Percentiles rank a stretch among this genome's conserved stretches.
Evolutionary conservation across 768 basidiomycete genomes (phyloP).

Genomic region (Lactarius pseudohatsudake): DNA sequence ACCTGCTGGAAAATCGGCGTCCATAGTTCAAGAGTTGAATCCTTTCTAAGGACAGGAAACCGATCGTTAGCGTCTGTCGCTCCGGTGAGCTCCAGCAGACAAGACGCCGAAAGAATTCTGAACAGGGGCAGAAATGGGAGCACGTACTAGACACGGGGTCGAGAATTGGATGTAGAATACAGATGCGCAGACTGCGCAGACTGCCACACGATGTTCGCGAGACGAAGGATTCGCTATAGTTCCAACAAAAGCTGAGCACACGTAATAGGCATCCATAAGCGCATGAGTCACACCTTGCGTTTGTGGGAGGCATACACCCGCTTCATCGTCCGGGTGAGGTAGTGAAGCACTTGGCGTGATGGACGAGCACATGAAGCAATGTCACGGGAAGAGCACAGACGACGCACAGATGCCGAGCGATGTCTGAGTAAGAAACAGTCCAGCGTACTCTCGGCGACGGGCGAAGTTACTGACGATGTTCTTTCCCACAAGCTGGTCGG

Average conservation of each 20-base stretch:
- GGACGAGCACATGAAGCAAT: background rate
- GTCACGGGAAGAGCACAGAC: background rate
- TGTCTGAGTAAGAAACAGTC: background rate
- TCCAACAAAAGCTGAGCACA: background rate
- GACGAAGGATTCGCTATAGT: constrained; percentile 6
- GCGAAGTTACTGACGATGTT: constrained; percentile 7
- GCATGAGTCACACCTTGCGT: constrained; percentile 7
- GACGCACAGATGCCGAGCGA: constrained; percentile 1
- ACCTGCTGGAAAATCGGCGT: background rate
- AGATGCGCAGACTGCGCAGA: constrained; percentile 2
- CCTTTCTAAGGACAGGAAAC: background rate
- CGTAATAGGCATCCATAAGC: background rate
- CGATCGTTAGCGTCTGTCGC: background rate
- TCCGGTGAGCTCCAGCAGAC: background rate
- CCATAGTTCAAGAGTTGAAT: background rate
- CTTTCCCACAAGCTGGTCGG: constrained; percentile 4
- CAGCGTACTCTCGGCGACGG: background rate
- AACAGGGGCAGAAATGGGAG: background rate
- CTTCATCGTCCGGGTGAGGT: background rate
- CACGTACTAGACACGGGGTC: background rate
- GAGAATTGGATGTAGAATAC: background rate
- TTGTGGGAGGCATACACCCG: background rate
- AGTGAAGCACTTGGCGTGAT: background rate
- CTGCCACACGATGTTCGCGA: constrained; percentile 13
- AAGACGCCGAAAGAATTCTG: background rate